Evolutionary conservation across 164 flowering plant species (phyloP), one percentile per base, ranked within the genome.

Genomic region (Aristolochia fimbriata): DNA sequence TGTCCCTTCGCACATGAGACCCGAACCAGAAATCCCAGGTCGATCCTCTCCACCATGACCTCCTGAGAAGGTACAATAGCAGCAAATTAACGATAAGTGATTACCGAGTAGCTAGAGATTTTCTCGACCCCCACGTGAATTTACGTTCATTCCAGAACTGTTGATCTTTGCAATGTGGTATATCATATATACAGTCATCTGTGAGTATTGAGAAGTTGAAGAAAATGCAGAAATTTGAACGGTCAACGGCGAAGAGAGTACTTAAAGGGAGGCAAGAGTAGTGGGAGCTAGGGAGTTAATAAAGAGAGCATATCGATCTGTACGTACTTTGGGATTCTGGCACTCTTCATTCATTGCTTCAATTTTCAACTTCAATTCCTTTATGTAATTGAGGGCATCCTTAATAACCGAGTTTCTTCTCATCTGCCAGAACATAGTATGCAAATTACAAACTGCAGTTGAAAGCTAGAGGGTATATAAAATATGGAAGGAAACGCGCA

Each of bases 31-130:
- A 68, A 73, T 15, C 69, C 69, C 23, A 63, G 62, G 61, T 72
- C 81, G 30, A 62, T 33, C 71, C 75, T 84, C 75, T 84, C 81
- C 2, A 84, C 82, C 51, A 68, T 70, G 78, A 84, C 89, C 55
- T 77, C 80, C 82, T 76, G 65, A 20, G 16, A 25, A 54, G 15
- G 31, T n/a, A 30, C 12, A 53, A 65, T 30, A 23, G 57, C 31
- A 25, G 30, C 6, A 3, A 8, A 53, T 1, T 31, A 37, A 6
- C n/a, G 19, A 6, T 21, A 19, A 16, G 21, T 51, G 8, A 20
- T 27, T 27, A n/a, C n/a, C n/a, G n/a, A n/a, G n/a, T n/a, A n/a
- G n/a, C n/a, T 47, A n/a, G 51, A 15, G n/a, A 12, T 55, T 55
- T 55, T 27, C 58, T 27, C 23, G 15, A 55, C 6, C 15, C 5